phyloP scores from a whole-genome alignment of 495 filamentous ascomycete genomes.

The Aspergillus wentii region DNA sequence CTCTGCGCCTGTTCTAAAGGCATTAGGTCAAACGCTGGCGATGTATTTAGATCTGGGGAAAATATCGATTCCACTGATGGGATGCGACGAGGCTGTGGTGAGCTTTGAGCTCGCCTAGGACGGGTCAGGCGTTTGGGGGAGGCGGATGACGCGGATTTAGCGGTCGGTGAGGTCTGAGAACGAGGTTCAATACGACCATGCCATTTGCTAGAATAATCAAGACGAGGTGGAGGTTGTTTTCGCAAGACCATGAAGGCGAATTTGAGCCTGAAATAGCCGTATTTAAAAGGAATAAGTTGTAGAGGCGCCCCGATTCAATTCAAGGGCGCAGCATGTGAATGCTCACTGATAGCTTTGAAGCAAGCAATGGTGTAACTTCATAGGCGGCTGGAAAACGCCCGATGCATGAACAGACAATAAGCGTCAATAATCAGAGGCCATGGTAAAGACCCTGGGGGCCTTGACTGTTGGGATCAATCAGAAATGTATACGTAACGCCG shows the following conservation, averaged over 20 bases:
- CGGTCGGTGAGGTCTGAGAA: conserved; percentile 21
- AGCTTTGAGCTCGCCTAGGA: conserved; percentile 21
- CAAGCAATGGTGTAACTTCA: no score
- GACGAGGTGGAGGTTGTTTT: conserved; percentile 40
- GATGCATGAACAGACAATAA: no score
- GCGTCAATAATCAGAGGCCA: no score
- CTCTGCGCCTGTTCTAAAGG: conserved; percentile 39
- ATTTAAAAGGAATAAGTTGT: background rate
- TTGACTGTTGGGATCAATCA: no score
- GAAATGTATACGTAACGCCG: no score
- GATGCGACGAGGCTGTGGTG: conserved; percentile 20
- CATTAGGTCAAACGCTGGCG: conserved; percentile 41
- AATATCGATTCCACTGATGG: conserved; percentile 35
- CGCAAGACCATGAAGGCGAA: conserved; percentile 46
- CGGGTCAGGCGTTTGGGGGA: conserved; percentile 27
- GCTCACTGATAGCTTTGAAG: no score
- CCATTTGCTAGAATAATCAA: conserved; percentile 32
- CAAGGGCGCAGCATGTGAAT: no score
- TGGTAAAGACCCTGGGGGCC: no score
- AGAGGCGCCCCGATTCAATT: no score
- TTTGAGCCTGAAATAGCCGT: background rate
- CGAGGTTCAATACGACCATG: conserved; percentile 24
- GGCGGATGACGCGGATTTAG: conserved; percentile 25
- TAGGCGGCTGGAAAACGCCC: no score
- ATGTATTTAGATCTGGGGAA: conserved; percentile 40